phyloP scores from a whole-genome alignment of 2,329 filamentous ascomycete genomes.

The Calonectria hawksworthii region DNA sequence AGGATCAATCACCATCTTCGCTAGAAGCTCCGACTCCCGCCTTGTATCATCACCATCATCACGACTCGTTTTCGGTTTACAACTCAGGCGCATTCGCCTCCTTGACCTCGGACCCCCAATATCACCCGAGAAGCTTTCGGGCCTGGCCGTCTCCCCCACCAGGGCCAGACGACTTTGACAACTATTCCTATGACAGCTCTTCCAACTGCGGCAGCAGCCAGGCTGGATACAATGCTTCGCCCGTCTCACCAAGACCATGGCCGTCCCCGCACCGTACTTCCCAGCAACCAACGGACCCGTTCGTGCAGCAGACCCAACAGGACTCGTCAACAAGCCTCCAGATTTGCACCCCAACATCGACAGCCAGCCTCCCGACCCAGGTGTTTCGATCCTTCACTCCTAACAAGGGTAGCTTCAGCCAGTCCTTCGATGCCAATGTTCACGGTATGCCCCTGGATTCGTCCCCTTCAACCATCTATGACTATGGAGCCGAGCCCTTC shows the following conservation, averaged over 20 bases:
- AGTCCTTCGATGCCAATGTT: constrained; percentile 35
- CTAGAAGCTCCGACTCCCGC: constrained; percentile 39
- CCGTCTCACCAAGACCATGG: constrained; percentile 53
- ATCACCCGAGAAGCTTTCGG: constrained; percentile 38
- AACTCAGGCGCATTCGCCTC: constrained; percentile 39
- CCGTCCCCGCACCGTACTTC: constrained; percentile 45
- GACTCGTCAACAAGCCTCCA: constrained; percentile 39
- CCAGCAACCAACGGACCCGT: constrained; percentile 34
- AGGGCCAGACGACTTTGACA: constrained; percentile 54
- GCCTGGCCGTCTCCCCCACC: constrained; percentile 55
- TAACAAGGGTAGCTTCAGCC: constrained; percentile 32
- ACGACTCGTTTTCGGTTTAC: constrained; percentile 26
- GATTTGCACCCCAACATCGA: constrained; percentile 45
- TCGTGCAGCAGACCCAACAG: constrained; percentile 37
- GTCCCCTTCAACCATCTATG: constrained; percentile 32
- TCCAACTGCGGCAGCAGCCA: constrained; percentile 44
- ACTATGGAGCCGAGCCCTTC: constrained; percentile 22
- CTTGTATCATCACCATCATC: constrained; percentile 40
- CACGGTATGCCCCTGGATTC: constrained; percentile 31
- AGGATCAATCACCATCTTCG: constrained; percentile 40
- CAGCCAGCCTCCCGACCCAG: constrained; percentile 33
- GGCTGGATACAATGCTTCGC: constrained; percentile 46
- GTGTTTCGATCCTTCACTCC: constrained; percentile 38
- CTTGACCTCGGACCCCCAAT: constrained; percentile 42
- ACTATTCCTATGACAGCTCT: constrained; percentile 52